phyloP scores from a whole-genome alignment of 2,329 filamentous ascomycete species.

The Penicillium sp. region DNA sequence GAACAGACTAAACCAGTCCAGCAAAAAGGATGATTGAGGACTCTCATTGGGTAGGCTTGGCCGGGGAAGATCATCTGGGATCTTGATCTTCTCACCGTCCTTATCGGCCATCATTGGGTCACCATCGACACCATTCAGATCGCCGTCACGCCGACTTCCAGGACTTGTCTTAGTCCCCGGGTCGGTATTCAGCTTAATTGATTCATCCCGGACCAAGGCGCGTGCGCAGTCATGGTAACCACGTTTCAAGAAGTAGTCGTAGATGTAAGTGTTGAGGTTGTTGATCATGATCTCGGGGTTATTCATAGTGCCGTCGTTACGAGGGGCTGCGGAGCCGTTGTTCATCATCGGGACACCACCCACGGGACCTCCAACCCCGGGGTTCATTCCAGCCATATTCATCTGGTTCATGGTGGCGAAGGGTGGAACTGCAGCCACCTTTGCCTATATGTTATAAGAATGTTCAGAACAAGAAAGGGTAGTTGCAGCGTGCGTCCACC shows the following conservation, averaged over 20 bases:
- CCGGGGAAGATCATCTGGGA: slow-evolving; percentile 70
- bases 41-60: slow-evolving; percentile 53
- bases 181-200: slow-evolving; percentile 52
- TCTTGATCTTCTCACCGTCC: slow-evolving; percentile 66
- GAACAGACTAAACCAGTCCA: slow-evolving; percentile 96
- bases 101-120: slow-evolving; percentile 83
- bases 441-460: slow-evolving; percentile 27
- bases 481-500: slow-evolving; percentile 31
- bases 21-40: slow-evolving; percentile 74
- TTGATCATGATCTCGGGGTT: slow-evolving; percentile 36
- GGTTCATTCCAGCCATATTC: slow-evolving; percentile 54
- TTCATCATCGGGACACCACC: slow-evolving; percentile 54
- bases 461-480: slow-evolving; percentile 20
- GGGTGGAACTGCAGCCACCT: slow-evolving; percentile 32
- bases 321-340: slow-evolving; percentile 44
- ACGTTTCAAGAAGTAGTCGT: slow-evolving; percentile 74
- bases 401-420: slow-evolving; percentile 50
- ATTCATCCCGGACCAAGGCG: slow-evolving; percentile 60
- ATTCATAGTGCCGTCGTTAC: slow-evolving; percentile 39
- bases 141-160: slow-evolving; percentile 57
- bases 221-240: slow-evolving; percentile 79
- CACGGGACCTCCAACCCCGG: slow-evolving; percentile 50
- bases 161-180: slow-evolving; percentile 60
- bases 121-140: slow-evolving; percentile 66
- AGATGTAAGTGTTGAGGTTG: slow-evolving; percentile 60